Conservation (phyloP, 345 rosid genomes). For the Alliaria petiolata region DNA sequence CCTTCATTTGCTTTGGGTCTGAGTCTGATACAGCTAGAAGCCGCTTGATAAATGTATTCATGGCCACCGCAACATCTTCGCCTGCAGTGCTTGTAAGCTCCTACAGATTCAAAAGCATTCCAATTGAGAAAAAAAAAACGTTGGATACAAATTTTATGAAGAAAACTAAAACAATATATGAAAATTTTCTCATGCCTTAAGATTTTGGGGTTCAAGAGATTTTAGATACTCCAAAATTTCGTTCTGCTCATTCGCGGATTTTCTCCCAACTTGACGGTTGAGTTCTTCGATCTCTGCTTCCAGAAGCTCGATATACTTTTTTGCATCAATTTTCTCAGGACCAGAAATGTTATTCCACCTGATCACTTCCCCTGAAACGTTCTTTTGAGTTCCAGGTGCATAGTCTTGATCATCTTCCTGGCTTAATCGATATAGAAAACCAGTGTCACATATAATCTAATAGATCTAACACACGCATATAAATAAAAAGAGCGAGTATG, state of each 20-base stretch:
- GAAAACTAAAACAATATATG: too few relatives aligned
- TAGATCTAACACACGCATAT: not conserved
- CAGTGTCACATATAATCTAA: not conserved
- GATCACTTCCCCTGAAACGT: slow-evolving; percentile 87
- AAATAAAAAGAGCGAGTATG: not conserved
- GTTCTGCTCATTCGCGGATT: slow-evolving; percentile 62
- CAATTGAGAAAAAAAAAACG: not conserved
- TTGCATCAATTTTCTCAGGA: slow-evolving; percentile 84
- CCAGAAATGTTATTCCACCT: slow-evolving; percentile 91
- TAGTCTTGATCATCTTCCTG: slow-evolving; percentile 62
- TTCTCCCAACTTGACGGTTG: slow-evolving; percentile 68
- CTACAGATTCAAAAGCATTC: slow-evolving; percentile 35
- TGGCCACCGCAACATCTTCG: slow-evolving; percentile 87
- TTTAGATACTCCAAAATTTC: slow-evolving; percentile 86
- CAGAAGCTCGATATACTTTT: slow-evolving; percentile 82
- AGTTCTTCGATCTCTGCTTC: slow-evolving; percentile 96
- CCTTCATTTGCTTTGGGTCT: slow-evolving; percentile 88
- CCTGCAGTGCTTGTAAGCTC: slow-evolving; percentile 94
- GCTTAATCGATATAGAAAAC: slow-evolving; percentile 16
- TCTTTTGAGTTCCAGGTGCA: slow-evolving; percentile 95
- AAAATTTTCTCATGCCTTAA: slow-evolving; percentile 77
- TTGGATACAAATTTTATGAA: not conserved
- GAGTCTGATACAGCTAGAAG: slow-evolving; percentile 87
- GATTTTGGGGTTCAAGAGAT: slow-evolving; percentile 92
- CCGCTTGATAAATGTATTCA: slow-evolving; percentile 91